Evolutionary conservation across 1,284 basidiomycete genomes (phyloP).

Genomic region (Pulveroboletus sp.): DNA sequence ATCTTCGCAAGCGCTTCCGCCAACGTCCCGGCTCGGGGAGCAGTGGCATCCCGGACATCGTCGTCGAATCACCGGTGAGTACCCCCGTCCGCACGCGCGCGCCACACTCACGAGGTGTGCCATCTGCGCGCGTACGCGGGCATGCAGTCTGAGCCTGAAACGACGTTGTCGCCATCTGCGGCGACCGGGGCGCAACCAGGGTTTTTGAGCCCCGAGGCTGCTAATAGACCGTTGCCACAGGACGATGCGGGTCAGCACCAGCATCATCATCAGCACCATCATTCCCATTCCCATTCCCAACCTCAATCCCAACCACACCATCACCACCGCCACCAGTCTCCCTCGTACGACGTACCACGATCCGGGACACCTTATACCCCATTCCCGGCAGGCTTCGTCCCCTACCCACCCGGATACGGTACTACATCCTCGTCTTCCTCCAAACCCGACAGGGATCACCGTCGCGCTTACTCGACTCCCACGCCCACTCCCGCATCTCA

Average conservation of each 20-base stretch:
- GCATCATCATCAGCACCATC: neutral
- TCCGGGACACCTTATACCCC: conserved; percentile 11
- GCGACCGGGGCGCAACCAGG: conserved; percentile 24
- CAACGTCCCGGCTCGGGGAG: conserved; percentile 32
- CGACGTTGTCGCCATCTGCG: conserved; percentile 18
- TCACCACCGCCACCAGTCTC: conserved; percentile 30
- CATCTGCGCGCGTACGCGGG: neutral
- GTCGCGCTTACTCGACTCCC: neutral
- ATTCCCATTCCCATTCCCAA: neutral
- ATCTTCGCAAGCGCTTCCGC: conserved; percentile 32
- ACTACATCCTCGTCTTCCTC: neutral
- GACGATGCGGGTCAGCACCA: conserved; percentile 24
- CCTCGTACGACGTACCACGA: conserved; percentile 14
- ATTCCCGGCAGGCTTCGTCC: conserved; percentile 24
- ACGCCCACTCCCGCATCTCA: neutral
- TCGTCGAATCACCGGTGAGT: conserved; percentile 40
- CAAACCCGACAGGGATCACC: neutral
- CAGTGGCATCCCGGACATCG: conserved; percentile 35
- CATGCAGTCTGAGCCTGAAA: conserved; percentile 35
- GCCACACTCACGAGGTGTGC: neutral
- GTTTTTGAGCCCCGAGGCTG: conserved; percentile 34
- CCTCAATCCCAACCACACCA: conserved; percentile 39
- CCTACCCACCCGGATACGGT: conserved; percentile 5
- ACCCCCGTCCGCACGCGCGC: neutral
- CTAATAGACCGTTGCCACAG: conserved; percentile 29